A percentile compares a stretch with the other conserved stretches of the same genome.
Evolutionary conservation across 495 filamentous ascomycete genomes (phyloP).

Genomic region (Peziza echinospora): DNA sequence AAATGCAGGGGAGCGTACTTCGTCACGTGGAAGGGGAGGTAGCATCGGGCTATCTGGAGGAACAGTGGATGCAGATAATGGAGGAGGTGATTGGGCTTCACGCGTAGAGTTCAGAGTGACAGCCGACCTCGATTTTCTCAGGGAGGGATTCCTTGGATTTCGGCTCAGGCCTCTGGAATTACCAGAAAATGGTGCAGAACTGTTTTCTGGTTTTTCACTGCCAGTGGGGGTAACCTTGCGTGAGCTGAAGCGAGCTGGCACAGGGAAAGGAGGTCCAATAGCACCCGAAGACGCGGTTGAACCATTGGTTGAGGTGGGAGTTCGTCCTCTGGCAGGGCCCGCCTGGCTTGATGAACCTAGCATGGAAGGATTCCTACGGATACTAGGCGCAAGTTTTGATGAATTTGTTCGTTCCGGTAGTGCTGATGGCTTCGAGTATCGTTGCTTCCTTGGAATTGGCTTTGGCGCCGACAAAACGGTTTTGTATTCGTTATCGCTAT

Average conservation of each 20-base stretch:
- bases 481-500: slow-evolving; percentile 42
- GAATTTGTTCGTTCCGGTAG: background rate
- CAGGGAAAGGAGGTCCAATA: slow-evolving; percentile 58
- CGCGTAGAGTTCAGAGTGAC: slow-evolving; percentile 37
- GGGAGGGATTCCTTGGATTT: background rate
- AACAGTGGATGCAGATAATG: slow-evolving; percentile 41
- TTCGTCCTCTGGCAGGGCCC: slow-evolving; percentile 26
- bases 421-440: slow-evolving; percentile 4
- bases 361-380: slow-evolving; percentile 47
- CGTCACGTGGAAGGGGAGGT: slow-evolving; percentile 52
- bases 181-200: background rate
- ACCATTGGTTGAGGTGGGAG: background rate
- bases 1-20: slow-evolving; percentile 36
- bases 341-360: slow-evolving; percentile 51
- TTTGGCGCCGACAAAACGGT: slow-evolving; percentile 42
- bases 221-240: slow-evolving; percentile 36
- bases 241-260: slow-evolving; percentile 74
- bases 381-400: slow-evolving; percentile 27
- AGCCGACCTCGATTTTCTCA: slow-evolving; percentile 71
- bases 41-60: slow-evolving; percentile 46
- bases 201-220: slow-evolving; percentile 51
- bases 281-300: too few species aligned
- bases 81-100: slow-evolving; percentile 41
- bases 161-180: background rate
- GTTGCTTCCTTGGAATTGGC: slow-evolving; percentile 9